phyloP scores from a whole-genome alignment of 2,329 filamentous ascomycete genomes.

The Trichoderma atrobrunneum region DNA sequence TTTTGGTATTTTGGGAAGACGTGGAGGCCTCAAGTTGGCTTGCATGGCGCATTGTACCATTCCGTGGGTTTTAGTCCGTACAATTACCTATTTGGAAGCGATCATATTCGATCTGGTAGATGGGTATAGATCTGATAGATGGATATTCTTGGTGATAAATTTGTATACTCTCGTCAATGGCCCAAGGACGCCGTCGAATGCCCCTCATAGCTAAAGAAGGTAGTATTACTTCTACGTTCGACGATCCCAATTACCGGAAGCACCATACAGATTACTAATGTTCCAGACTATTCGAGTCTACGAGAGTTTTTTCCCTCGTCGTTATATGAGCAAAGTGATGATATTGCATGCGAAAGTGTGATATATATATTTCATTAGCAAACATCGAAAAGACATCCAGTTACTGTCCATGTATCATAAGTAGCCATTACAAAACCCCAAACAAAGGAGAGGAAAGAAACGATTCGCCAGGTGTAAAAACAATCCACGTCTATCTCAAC shows the following conservation, averaged over 20 bases:
- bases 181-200: not conserved
- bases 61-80: not conserved
- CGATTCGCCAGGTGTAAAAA: not conserved
- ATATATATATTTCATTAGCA: not conserved
- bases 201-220: not conserved
- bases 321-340: not conserved
- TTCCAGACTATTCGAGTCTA: not conserved
- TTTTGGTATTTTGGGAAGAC: not conserved
- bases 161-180: not conserved
- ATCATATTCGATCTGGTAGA: not conserved
- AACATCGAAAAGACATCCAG: not conserved
- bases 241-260: not conserved
- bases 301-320: not conserved
- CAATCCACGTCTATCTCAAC: constrained; percentile 27
- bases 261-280: not conserved
- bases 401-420: not conserved
- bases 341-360: not conserved
- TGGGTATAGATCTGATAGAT: not conserved
- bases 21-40: not conserved
- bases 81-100: not conserved
- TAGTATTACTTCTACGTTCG: not conserved
- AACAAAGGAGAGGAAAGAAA: not conserved
- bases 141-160: not conserved
- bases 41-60: not conserved
- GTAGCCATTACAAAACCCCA: not conserved